These are phyloP conservation scores for Tausonia pullulans DNA, from an alignment of 1,284 basidiomycete species.

Conservation along the genomic window DNA sequence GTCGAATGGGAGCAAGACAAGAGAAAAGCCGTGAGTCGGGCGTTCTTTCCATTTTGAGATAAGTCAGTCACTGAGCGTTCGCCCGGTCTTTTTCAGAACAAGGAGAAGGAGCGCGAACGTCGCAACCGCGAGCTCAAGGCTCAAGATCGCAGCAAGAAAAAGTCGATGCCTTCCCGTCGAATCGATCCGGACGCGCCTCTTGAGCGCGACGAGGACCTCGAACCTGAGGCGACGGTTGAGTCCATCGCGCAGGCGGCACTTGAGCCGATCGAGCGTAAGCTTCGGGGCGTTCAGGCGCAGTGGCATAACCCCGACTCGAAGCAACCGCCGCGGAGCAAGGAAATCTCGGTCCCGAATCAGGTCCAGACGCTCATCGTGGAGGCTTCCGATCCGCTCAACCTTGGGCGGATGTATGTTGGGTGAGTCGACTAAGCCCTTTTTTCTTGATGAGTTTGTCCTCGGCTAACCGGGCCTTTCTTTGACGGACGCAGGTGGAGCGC, in stretches of 20 bases:
- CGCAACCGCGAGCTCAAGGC: conserved; percentile 3
- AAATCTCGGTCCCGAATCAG: conserved; percentile 68
- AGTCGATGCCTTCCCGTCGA: too few relatives aligned
- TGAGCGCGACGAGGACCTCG: not conserved
- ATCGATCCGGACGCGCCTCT: conserved; percentile 9
- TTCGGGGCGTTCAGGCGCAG: conserved; percentile 55
- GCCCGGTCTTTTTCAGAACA: too few relatives aligned
- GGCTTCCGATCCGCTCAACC: conserved; percentile 57
- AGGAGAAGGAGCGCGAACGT: not conserved
- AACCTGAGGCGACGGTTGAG: conserved; percentile 36
- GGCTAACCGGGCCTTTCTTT: too few relatives aligned
- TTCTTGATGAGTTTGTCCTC: too few relatives aligned
- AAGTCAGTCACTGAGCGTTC: too few relatives aligned
- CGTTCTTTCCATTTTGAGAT: not conserved
- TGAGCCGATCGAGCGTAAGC: conserved; percentile 67
- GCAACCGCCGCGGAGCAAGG: conserved; percentile 42
- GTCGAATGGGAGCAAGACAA: conserved; percentile 83
- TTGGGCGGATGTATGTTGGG: conserved; percentile 45
- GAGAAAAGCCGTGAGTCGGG: conserved; percentile 27
- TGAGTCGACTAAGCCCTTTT: not conserved
- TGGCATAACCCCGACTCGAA: conserved; percentile 42
- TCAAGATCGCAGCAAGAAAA: too few relatives aligned
- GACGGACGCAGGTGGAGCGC: too few relatives aligned
- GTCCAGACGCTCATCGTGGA: conserved; percentile 84
- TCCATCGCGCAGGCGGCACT: conserved; percentile 61